Evolutionary conservation across 441 rosid genomes (phyloP).

Genomic region (Corymbia calophylla): DNA sequence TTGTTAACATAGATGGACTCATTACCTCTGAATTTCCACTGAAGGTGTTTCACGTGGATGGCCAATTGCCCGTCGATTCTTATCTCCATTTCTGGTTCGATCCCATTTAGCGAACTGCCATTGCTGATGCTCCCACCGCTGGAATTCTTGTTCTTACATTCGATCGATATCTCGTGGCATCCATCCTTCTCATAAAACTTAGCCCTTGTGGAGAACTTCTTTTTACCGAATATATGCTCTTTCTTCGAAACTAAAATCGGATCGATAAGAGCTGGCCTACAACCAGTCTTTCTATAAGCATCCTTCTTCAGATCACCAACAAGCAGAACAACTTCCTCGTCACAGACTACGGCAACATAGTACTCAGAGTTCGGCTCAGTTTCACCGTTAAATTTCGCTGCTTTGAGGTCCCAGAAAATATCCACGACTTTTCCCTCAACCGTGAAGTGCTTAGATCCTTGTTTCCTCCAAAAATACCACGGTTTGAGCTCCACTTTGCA

Average conservation of each 20-base stretch:
- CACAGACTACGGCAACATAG: slow-evolving; percentile 70
- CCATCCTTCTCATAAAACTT: slow-evolving; percentile 49
- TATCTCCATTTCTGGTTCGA: slow-evolving; percentile 68
- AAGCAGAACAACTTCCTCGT: slow-evolving; percentile 69
- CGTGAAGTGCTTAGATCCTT: slow-evolving; percentile 60
- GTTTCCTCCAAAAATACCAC: slow-evolving; percentile 92
- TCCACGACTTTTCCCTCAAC: slow-evolving; percentile 49
- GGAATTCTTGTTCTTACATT: slow-evolving; percentile 24
- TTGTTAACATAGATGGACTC: slow-evolving; percentile 51
- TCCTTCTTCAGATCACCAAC: slow-evolving; percentile 80
- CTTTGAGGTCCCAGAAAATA: slow-evolving; percentile 74
- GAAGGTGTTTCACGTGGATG: slow-evolving; percentile 67
- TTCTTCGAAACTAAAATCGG: slow-evolving; percentile 60
- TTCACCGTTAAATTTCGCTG: slow-evolving; percentile 66
- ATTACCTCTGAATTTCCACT: slow-evolving; percentile 86
- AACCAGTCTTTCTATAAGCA: slow-evolving; percentile 54
- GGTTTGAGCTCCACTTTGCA: slow-evolving; percentile 86
- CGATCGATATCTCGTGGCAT: slow-evolving; percentile 64
- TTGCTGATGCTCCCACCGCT: not conserved
- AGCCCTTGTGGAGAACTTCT: slow-evolving; percentile 50
- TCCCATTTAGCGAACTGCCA: slow-evolving; percentile 11
- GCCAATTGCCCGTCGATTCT: slow-evolving; percentile 69
- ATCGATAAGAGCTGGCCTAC: slow-evolving; percentile 72
- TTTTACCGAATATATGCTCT: slow-evolving; percentile 78
- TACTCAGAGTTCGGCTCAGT: slow-evolving; percentile 77